phyloP scores from a whole-genome alignment of 257 asterid species.

The Agastache rugosa region DNA sequence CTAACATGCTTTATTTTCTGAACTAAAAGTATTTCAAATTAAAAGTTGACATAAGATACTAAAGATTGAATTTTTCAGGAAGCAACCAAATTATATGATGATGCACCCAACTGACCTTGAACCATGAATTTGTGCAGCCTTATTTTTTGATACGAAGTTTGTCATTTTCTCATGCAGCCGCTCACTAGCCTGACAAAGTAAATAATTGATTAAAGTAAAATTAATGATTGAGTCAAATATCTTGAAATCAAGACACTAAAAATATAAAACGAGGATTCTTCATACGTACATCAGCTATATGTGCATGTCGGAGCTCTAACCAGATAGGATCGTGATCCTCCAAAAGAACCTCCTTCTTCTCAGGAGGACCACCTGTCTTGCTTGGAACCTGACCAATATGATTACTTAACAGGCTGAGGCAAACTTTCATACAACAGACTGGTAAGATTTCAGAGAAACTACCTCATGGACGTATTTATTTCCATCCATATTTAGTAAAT shows the following conservation, averaged over 20 bases:
- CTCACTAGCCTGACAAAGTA: slow-evolving; percentile 80
- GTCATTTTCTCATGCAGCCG: slow-evolving; percentile 97
- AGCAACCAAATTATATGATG: slow-evolving; percentile 34
- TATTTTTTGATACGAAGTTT: slow-evolving; percentile 86
- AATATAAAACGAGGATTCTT: slow-evolving; percentile 26
- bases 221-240: slow-evolving; percentile 4
- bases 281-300: slow-evolving; percentile 94
- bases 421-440: slow-evolving; percentile 31
- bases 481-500: slow-evolving; percentile 92
- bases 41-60: slow-evolving; percentile 13
- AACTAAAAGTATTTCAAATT: background rate
- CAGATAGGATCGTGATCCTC: slow-evolving; percentile 99
- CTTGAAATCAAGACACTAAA: slow-evolving; percentile 20
- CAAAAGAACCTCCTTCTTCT: slow-evolving; percentile 95
- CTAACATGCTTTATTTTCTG: slow-evolving; percentile 19
- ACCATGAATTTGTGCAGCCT: slow-evolving; percentile 98
- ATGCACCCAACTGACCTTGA: slow-evolving; percentile 67
- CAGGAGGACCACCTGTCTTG: slow-evolving; percentile 79
- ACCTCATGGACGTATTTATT: slow-evolving; percentile 97
- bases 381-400: slow-evolving; percentile 71
- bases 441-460: slow-evolving; percentile 35
- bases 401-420: slow-evolving; percentile 25
- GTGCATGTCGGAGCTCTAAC: slow-evolving; percentile 98
- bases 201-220: slow-evolving; percentile 40
- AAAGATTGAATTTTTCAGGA: background rate